A percentile compares a stretch with the other conserved stretches of the same genome.
Conservation (phyloP, 768 basidiomycete species). For the Auriculariales sp. region DNA sequence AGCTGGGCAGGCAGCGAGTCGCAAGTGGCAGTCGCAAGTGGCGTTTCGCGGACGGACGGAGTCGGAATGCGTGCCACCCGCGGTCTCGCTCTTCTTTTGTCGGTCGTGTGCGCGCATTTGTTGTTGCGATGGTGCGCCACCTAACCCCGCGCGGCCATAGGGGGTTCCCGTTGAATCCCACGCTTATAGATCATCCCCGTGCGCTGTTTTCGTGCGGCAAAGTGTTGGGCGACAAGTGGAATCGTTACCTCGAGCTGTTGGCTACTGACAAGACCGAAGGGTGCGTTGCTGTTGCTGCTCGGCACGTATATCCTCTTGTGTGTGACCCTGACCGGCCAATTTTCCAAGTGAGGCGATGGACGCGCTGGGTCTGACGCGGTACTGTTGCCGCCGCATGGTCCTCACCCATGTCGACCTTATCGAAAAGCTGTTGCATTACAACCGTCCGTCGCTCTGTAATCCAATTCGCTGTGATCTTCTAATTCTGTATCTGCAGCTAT, state of each 20-base stretch:
- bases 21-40: too few species aligned
- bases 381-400: constrained; percentile 96
- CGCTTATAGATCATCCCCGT: constrained; percentile 81
- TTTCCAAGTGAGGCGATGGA: constrained; percentile 76
- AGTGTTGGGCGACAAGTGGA: constrained; percentile 95
- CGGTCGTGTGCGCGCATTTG: too few species aligned
- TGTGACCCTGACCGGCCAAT: background rate
- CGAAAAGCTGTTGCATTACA: constrained; percentile 92
- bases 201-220: constrained; percentile 95
- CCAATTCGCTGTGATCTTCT: background rate
- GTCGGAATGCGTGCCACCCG: too few species aligned
- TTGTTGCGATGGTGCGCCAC: too few species aligned
- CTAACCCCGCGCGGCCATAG: too few species aligned
- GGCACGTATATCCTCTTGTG: too few species aligned
- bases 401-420: constrained; percentile 95
- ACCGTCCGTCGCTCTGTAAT: constrained; percentile 44
- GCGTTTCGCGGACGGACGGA: too few species aligned
- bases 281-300: constrained; percentile 29
- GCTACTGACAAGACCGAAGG: constrained; percentile 77
- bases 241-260: constrained; percentile 67
- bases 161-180: too few species aligned
- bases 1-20: too few species aligned
- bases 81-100: too few species aligned
- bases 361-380: constrained; percentile 77
- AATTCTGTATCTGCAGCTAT: constrained; percentile 9